Base-by-base conservation (phyloP, 78 protist species). In the Dictyostelium brefeldianum region DNA sequence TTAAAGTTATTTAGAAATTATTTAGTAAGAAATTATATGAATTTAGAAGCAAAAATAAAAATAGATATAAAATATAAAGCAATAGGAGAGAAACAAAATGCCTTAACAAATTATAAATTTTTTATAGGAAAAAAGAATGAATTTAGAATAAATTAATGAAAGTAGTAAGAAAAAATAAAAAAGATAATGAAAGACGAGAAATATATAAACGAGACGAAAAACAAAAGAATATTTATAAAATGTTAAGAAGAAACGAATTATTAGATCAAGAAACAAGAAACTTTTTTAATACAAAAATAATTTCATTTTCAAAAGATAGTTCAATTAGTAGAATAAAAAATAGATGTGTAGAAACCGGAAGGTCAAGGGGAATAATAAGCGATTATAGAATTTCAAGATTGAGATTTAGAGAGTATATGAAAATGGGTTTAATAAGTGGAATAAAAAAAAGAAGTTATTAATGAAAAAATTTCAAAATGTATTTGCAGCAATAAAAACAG, bases 321-420 rank as follows among this genome's bases (percentile, higher is more conserved):
- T 69, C 78, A 69, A 69, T 69, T 36, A 36, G 53, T 36, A 27
- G 78, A 69, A 69, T 69, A 69, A 69, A 69, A 69, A 69, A 69
- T 69, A 69, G 78, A 69, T 69, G 78, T 69, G 36, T 69, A 27
- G 43, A 36, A 69, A 69, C 78, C 27, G 78, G 78, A 36, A 69
- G 78, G 36, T 69, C 78, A 10, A 69, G 78, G 41, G 78, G 78
- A 69, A 69, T 69, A 15, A 69, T 69, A 12, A 36, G 53, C 41
- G 78, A 27, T 29, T 69, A 36, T 69, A 69, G 36, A 69, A 69
- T 69, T 17, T 69, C 78, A 69, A 69, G 78, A 69, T 36, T 69
- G 14, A 31, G 36, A 69, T 69, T 69, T 69, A 6, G 48, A 36
- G 78, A 69, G 8, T 69, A 36, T 36, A 69, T 69, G 78, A 69